Evolutionary conservation across 2,329 filamentous ascomycete genomes (phyloP), one percentile per base, ranked within the genome.

Genomic region (Colletotrichum eleusines): DNA sequence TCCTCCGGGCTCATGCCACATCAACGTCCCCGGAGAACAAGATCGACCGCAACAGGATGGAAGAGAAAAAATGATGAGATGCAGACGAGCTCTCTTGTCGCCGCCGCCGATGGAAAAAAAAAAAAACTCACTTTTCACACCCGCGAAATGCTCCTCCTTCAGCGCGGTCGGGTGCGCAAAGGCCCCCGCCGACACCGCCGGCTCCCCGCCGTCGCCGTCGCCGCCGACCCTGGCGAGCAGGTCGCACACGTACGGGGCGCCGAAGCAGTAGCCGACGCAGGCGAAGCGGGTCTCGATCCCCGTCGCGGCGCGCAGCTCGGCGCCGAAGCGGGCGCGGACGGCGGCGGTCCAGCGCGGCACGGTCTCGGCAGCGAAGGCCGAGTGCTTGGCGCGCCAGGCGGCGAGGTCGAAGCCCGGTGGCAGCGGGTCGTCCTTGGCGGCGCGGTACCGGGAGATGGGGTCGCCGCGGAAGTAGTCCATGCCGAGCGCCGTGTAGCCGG

Each of bases 111-210:
- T 1, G 5, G n/a, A n/a, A n/a, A n/a, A n/a, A n/a, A n/a, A n/a
- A n/a, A n/a, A n/a, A 4, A 23, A 74, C 79, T 71, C 31, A 81
- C 81, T 74, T 62, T 81, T 79, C 3, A 84, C 55, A 5, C 79
- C 76, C 16, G 72, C 71, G 65, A 86, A 84, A 66, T 86, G 82
- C 33, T 79, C 76, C 62, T 87, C 84, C 57, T 84, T 85, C 54
- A 87, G 73, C 69, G 84, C 83, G 0, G 85, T 82, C 1, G 86
- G 86, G 72, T 87, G 85, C 0, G 84, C 85, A 75, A 87, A 85
- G 0, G 84, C 85, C 1, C 85, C 85, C 1, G 78, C 85, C 1
- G 76, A 75, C 7, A 82, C 80, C 16, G 54, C 58, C 11, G 63
- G 68, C 42, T 71, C 31, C 31, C 31, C 63, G 11, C 63, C 68